Base-by-base conservation (phyloP, 2,329 filamentous ascomycete species). In the Bertia moriformis region DNA sequence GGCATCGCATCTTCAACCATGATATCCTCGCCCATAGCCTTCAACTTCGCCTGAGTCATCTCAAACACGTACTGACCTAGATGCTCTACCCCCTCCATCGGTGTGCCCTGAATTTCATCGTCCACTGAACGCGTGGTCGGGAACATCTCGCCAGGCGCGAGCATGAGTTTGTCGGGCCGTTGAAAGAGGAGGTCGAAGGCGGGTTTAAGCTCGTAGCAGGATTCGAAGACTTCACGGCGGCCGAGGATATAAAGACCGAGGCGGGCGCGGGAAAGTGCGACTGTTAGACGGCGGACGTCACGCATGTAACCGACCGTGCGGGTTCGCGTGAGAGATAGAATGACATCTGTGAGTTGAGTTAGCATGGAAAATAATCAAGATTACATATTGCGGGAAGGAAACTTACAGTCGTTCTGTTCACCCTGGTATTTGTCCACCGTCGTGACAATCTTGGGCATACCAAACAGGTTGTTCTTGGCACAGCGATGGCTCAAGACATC, bases 361-460 rank as follows among this genome's bases (percentile, higher is more conserved):
- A 32, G 41, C 18, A 15, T 14, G n/a, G 37, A 2, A 22, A 40
- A 42, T n/a, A 20, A 19, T 36, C 18, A 17, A 18, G 15, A 12
- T 4, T 22, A 19, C 27, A 18, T n/a, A 29, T 35, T 18, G 37
- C 12, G 22, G 14, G n/a, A 14, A 4, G 15, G 19, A 29, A 41
- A 75, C 83, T 69, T 69, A 91, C 85, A 96, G 53, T 98, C 91
- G 59, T 98, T 98, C 61, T 98, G 91, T 66, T 98, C 91, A 56
- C 91, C 93, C 63, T 98, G 91, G 53, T 96, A 98, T 58, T 94
- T 95, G 63, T 98, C 91, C 45, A 98, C 89, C 4, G 93, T 98
- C 3, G 85, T 88, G 19, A 98, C 85, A 39, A 83, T 80, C 58
- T 80, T 83, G 14, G 91, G 91, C 57, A 94, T 63, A 5, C 89